Percentiles rank a stretch among this genome's conserved stretches.
phyloP scores from a whole-genome alignment of 768 basidiomycete genomes.

The Mycena sanguinolenta region DNA sequence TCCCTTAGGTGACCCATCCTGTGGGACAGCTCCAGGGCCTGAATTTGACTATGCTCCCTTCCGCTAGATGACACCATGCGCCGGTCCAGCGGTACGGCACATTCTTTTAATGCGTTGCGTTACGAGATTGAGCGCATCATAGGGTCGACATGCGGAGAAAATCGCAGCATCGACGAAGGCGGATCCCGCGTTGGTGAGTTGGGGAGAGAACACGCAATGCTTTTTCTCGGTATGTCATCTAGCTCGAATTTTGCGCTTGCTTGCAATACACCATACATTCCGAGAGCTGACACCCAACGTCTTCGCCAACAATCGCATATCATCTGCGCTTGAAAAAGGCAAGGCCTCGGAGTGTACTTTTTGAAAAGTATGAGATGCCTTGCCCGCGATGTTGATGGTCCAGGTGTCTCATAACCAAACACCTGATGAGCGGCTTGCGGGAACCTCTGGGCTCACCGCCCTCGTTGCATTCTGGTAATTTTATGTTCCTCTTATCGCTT shows the following conservation, averaged over 20 bases:
- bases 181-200: conserved; percentile 43
- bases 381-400: too few species aligned
- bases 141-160: conserved; percentile 31
- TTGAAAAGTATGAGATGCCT: conserved; percentile 30
- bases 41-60: too few species aligned
- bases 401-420: conserved; percentile 15
- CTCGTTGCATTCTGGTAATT: not conserved
- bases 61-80: too few species aligned
- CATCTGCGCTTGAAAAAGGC: conserved; percentile 45
- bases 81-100: conserved; percentile 30
- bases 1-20: too few species aligned
- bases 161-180: conserved; percentile 43
- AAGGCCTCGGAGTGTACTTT: conserved; percentile 22
- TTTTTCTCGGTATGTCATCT: too few species aligned
- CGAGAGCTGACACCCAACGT: conserved; percentile 47
- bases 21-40: too few species aligned
- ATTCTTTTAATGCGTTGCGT: conserved; percentile 29
- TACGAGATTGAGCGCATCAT: conserved; percentile 28
- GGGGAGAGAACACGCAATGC: too few species aligned
- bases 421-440: not conserved
- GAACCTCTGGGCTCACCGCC: not conserved
- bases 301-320: conserved; percentile 49
- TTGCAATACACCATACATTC: conserved; percentile 52
- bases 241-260: conserved; percentile 49
- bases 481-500: too few species aligned